Percentiles rank a stretch among this genome's conserved stretches.
Evolutionary conservation across 306 rosid genomes (phyloP).

Genomic region (Vicia villosa): DNA sequence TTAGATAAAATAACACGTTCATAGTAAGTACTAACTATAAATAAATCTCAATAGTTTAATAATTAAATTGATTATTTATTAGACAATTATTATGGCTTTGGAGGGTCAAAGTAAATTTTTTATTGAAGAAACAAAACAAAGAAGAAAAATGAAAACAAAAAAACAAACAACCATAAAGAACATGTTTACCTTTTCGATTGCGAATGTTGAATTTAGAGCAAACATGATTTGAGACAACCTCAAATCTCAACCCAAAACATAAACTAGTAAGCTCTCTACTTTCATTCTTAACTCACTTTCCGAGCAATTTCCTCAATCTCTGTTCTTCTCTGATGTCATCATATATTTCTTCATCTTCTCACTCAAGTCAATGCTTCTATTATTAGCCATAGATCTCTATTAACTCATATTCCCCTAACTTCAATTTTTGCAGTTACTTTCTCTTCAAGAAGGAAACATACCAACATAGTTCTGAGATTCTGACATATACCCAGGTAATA

Average conservation of each 20-base stretch:
- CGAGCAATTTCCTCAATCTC: background rate
- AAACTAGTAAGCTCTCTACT: background rate
- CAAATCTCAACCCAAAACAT: background rate
- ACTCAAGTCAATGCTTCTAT: constrained; percentile 15
- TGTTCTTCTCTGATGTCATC: background rate
- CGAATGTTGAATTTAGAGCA: background rate
- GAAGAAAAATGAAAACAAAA: background rate
- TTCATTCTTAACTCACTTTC: background rate
- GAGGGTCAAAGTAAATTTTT: no score
- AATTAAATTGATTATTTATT: no score
- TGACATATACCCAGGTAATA: constrained; percentile 47
- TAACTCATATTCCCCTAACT: constrained; percentile 10
- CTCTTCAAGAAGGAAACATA: constrained; percentile 23
- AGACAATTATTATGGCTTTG: no score
- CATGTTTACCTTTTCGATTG: background rate
- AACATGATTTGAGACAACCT: background rate
- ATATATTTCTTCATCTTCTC: background rate
- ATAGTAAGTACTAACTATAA: no score
- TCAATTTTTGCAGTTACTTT: constrained; percentile 29
- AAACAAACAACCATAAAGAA: background rate
- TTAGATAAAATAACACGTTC: no score
- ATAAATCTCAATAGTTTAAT: no score
- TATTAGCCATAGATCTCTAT: constrained; percentile 13
- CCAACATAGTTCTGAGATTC: constrained; percentile 18
- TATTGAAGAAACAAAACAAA: no score